Percentiles rank a stretch among this genome's conserved stretches.
phyloP scores from a whole-genome alignment of 192 early-diverging fungal genomes.

The Endogone sp. region DNA sequence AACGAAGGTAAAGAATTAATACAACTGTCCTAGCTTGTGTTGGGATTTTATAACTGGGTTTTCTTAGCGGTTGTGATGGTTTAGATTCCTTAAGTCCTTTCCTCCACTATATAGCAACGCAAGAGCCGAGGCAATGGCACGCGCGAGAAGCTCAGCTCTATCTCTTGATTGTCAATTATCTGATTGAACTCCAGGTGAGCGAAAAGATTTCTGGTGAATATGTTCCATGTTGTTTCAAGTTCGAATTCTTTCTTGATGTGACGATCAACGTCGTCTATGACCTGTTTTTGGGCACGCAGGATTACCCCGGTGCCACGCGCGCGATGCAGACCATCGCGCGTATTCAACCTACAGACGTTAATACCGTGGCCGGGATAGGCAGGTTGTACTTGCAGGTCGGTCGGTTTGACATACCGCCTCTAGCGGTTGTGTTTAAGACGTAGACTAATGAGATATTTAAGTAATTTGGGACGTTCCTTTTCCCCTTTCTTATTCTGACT shows the following conservation, averaged over 20 bases:
- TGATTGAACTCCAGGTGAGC: conserved; percentile 24
- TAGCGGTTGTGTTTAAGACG: too few species aligned
- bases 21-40: too few species aligned
- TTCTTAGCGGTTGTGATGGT: not conserved
- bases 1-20: not conserved
- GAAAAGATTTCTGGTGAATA: not conserved
- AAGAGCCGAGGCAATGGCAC: conserved; percentile 27
- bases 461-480: too few species aligned
- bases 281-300: conserved; percentile 11
- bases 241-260: not conserved
- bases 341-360: conserved; percentile 25
- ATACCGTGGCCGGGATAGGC: conserved; percentile 38
- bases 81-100: too few species aligned
- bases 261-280: not conserved
- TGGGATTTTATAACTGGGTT: too few species aligned
- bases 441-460: too few species aligned
- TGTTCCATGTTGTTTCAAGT: not conserved
- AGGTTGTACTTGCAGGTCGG: conserved; percentile 44
- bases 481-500: too few species aligned
- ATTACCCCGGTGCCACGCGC: conserved; percentile 29
- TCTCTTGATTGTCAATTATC: conserved; percentile 39
- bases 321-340: conserved; percentile 28
- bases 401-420: too few species aligned
- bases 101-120: too few species aligned
- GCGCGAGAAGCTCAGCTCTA: conserved; percentile 33